Base-by-base conservation (phyloP, 140 eudicot species). In the Oenanthe javanica region DNA sequence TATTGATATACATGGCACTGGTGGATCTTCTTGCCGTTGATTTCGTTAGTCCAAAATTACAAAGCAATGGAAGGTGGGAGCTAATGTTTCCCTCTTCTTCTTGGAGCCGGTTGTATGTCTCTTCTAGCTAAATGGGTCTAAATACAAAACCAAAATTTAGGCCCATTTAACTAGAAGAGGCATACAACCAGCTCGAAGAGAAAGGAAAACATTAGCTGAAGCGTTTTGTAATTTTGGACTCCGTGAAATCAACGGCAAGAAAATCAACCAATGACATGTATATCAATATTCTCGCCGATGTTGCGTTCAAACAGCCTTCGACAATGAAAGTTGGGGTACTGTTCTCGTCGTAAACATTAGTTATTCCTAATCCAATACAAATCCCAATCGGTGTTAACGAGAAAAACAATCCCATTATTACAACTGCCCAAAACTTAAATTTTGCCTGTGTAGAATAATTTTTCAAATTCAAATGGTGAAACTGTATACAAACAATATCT, bases 281-380 rank as follows among this genome's bases (percentile, higher is more conserved):
- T 7, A 61, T 61, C 36, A 61, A n/a, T 7, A 61, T 61, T 8
- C 69, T 36, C 1, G 69, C 36, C 8, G 69, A 61, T 61, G 69
- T 36, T n/a, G 69, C 69, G 8, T 61, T n/a, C 5, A 61, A 61
- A n/a, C 69, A 0, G 36, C 69, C 69, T 13, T 61, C 69, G 0
- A 61, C 36, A 2, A 61, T 61, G 36, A 61, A 21, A 1, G 69
- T 14, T 61, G 69, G n/a, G 3, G 69, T 61, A n/a, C 69, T 61
- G 14, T 61, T n/a, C 69, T 61, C 69, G 5, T 61, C 36, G 5
- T 61, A 61, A 61, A 0, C 9, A n/a, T 61, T 61, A 0, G 69
- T 61, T 61, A 61, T 61, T n/a, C 69, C 69, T n/a, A 61, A 2
- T 61, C 69, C 69, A 61, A 61, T 61, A 61, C 69, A 61, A n/a